Evolutionary conservation across 148 eudicot genomes (phyloP), one percentile per base, ranked within the genome.

Genomic region (Mesembryanthemum crystallinum): DNA sequence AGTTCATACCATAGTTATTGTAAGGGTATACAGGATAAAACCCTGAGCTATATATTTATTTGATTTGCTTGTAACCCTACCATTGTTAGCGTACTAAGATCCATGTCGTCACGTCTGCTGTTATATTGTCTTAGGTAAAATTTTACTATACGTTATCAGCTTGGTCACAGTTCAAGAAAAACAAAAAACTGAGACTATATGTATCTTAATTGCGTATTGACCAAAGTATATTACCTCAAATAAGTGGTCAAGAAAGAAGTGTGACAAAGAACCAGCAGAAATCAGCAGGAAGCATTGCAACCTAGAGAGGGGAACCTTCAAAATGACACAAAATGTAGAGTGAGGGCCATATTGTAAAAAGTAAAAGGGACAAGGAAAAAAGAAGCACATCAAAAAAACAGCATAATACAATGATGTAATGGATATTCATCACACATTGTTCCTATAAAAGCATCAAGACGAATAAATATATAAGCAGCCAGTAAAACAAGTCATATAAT

Each of bases 201-300:
- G 13, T 9, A 49, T 49, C 2, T 49, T 18, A 37, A n/a, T 24
- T 2, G 35, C 23, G 10, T 18, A 15, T 66, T 55, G 62, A 21
- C 15, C 4, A 64, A 39, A 68, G 57, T 23, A 74, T 37, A 47
- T 72, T 83, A 91, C 97, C 98, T 94, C 98, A 84, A 90, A 93
- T 78, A 90, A 84, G 76, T 90, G 92, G 67, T 93, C 98, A 2
- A 90, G 80, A 82, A 94, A 94, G 83, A 94, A 94, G 74, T 94
- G 98, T 25, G 98, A 91, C 59, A 91, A 85, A 67, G 98, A 91
- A 57, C 97, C 98, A 13, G 95, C 97, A 28, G 91, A 72, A 61
- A 91, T 77, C 80, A 91, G 79, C 79, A 91, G 30, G 55, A 91
- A 83, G 79, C 98, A 94, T 77, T 94, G 98, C 63, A n/a, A 80